Evolutionary conservation across 805 yeast genomes (phyloP).

Genomic region (Wickerhamiella sergipiensis): DNA sequence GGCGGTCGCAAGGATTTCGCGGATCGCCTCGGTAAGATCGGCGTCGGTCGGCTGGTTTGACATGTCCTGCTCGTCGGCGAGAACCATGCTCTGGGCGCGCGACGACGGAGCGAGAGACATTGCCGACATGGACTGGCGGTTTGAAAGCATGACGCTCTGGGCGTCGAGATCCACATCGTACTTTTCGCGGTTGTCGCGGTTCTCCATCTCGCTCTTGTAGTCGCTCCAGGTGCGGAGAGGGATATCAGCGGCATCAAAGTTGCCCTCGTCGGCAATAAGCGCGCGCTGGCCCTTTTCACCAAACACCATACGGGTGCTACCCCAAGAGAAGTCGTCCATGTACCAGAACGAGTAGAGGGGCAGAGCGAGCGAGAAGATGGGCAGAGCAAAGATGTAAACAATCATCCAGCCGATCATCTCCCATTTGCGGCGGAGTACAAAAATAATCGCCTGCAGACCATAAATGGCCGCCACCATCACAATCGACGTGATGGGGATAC

Average conservation of each 20-base stretch:
- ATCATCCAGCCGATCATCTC: constrained; percentile 42
- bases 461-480: constrained; percentile 40
- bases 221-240: constrained; percentile 47
- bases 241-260: constrained; percentile 41
- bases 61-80: not conserved
- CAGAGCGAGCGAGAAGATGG: constrained; percentile 43
- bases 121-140: not conserved
- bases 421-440: constrained; percentile 33
- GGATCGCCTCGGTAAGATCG: constrained; percentile 24
- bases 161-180: not conserved
- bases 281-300: constrained; percentile 40
- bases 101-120: not conserved
- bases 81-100: not conserved
- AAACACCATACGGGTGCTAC: constrained; percentile 43
- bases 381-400: constrained; percentile 42
- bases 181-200: not conserved
- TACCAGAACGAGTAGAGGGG: constrained; percentile 50
- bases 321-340: constrained; percentile 58
- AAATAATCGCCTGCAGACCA: constrained; percentile 43
- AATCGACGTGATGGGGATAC: constrained; percentile 44
- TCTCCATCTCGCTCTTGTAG: constrained; percentile 33
- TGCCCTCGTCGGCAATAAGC: constrained; percentile 35
- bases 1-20: constrained; percentile 26
- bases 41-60: constrained; percentile 24
- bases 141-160: constrained; percentile 1